A percentile compares a stretch with the other conserved stretches of the same genome.
Conservation (phyloP, 2,329 filamentous ascomycete genomes). For the Aspergillus sp. region DNA sequence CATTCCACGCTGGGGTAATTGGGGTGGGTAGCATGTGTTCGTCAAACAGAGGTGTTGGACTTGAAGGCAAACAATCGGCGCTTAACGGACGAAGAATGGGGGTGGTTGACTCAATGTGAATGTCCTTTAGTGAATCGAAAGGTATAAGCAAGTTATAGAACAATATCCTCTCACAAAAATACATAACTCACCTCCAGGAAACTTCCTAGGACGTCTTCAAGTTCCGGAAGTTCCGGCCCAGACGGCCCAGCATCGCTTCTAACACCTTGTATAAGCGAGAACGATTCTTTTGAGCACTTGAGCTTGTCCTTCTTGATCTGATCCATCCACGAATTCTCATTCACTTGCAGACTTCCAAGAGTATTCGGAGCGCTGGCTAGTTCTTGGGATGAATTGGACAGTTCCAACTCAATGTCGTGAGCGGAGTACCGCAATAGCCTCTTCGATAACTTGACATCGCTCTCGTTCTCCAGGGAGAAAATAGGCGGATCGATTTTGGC, state of each 20-base stretch:
- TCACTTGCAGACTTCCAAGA: neutral
- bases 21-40: conserved; percentile 16
- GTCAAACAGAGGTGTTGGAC: neutral
- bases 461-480: conserved; percentile 45
- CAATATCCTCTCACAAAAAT: neutral
- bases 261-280: conserved; percentile 30
- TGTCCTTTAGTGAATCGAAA: neutral
- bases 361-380: neutral
- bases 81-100: conserved; percentile 6
- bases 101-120: neutral
- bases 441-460: conserved; percentile 43
- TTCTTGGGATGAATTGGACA: neutral
- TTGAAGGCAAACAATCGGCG: neutral
- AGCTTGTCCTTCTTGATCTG: conserved; percentile 24
- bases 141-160: neutral
- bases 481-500: conserved; percentile 50
- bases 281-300: conserved; percentile 22
- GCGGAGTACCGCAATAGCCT: conserved; percentile 4
- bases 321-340: neutral
- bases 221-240: conserved; percentile 22
- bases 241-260: conserved; percentile 23
- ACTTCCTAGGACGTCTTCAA: conserved; percentile 21
- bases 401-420: neutral
- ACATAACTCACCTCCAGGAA: neutral
- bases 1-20: neutral